A percentile compares a stretch with the other conserved stretches of the same genome.
Conservation (phyloP, 2,329 filamentous ascomycete genomes). For the Coniella vitis region DNA sequence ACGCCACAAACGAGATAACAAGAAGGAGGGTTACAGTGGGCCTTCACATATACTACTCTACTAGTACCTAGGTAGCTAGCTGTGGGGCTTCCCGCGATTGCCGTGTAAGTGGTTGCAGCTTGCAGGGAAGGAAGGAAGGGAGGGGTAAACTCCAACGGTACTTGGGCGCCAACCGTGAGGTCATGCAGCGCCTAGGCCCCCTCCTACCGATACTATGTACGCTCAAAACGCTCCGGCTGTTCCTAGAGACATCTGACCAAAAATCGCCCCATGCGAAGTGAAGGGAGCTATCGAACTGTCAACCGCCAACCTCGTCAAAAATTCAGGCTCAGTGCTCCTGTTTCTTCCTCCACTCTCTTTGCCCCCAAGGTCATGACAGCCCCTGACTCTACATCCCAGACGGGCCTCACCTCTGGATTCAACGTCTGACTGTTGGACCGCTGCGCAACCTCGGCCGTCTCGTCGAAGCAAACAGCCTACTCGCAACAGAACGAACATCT, state of each 20-base stretch:
- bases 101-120: slow-evolving; percentile 3
- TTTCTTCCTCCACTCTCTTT: neutral
- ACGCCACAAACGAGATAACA: neutral
- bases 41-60: too few species aligned
- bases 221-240: too few species aligned
- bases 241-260: neutral
- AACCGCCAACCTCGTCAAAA: too few species aligned
- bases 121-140: neutral
- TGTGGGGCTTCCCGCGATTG: neutral
- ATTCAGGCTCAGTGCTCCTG: too few species aligned
- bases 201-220: neutral
- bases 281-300: too few species aligned
- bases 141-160: too few species aligned
- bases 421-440: neutral
- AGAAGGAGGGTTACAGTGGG: neutral
- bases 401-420: neutral
- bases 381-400: neutral
- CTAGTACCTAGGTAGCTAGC: too few species aligned
- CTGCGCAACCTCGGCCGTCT: neutral
- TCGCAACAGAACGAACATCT: too few species aligned
- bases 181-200: neutral
- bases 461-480: too few species aligned
- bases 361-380: neutral
- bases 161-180: neutral
- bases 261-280: too few species aligned